phyloP scores from a whole-genome alignment of 768 basidiomycete species.

The Tulasnella sp. region DNA sequence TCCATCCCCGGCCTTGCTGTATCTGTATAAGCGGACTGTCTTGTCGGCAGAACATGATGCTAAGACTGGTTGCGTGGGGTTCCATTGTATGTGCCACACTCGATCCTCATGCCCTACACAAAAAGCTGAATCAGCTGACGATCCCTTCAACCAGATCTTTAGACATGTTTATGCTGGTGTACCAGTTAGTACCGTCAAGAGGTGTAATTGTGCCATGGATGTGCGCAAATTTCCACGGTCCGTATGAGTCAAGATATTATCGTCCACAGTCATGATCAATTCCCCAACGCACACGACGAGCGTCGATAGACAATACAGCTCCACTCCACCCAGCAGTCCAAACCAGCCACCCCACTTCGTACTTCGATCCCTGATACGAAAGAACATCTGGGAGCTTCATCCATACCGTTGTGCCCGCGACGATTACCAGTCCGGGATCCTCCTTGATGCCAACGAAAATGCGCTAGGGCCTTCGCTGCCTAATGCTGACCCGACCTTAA shows the following conservation, averaged over 20 bases:
- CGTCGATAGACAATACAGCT: conserved; percentile 2
- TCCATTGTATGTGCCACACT: conserved; percentile 86
- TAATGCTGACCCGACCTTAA: conserved; percentile 34
- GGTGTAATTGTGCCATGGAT: conserved; percentile 1
- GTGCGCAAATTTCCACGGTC: too few species aligned
- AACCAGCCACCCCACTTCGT: conserved; percentile 64
- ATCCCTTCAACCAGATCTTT: too few species aligned
- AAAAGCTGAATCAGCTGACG: neutral
- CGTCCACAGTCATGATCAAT: neutral
- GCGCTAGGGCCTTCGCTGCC: conserved; percentile 45
- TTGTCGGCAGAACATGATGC: conserved; percentile 96
- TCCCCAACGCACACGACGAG: too few species aligned
- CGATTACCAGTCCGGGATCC: conserved; percentile 82
- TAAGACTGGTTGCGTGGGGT: conserved; percentile 64
- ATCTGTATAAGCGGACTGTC: conserved; percentile 74
- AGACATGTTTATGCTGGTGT: neutral
- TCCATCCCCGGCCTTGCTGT: conserved; percentile 30
- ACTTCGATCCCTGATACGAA: conserved; percentile 75
- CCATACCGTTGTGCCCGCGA: conserved; percentile 96
- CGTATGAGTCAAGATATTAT: neutral
- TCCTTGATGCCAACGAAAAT: conserved; percentile 98
- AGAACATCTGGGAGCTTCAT: conserved; percentile 82
- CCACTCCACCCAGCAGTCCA: conserved; percentile 4
- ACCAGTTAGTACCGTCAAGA: conserved; percentile 6
- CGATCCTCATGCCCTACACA: conserved; percentile 62